Evolutionary conservation across 75 land plant genomes (phyloP).

Genomic region (Larix kaempferi): DNA sequence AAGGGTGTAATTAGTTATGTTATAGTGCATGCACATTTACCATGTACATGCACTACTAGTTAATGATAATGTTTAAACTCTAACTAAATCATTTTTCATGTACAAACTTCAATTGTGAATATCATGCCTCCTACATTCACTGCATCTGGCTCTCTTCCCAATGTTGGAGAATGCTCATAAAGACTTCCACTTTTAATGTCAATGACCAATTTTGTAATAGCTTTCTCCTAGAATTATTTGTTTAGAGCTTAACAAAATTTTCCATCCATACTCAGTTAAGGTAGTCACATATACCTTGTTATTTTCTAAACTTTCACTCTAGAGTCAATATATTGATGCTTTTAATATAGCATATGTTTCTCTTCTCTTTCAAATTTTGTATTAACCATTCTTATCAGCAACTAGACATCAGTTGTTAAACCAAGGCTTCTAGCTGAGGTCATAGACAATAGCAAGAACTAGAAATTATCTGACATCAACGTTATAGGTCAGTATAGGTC

Average conservation of each 20-base stretch:
- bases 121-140: slow-evolving; percentile 34
- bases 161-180: slow-evolving; percentile 38
- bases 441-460: slow-evolving; percentile 50
- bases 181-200: slow-evolving; percentile 39
- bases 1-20: too few relatives aligned
- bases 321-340: background rate
- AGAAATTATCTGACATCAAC: slow-evolving; percentile 63
- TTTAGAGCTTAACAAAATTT: background rate
- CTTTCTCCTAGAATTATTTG: background rate
- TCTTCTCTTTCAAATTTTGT: too few relatives aligned
- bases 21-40: background rate
- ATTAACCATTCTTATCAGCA: too few relatives aligned
- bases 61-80: background rate
- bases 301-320: background rate
- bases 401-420: slow-evolving; percentile 54
- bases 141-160: slow-evolving; percentile 30
- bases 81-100: background rate
- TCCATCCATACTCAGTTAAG: background rate
- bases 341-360: background rate
- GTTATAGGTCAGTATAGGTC: slow-evolving; percentile 52
- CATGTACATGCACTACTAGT: background rate
- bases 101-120: slow-evolving; percentile 56
- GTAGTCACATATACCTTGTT: background rate
- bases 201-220: slow-evolving; percentile 37
- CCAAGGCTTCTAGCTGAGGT: slow-evolving; percentile 64